These are phyloP conservation scores for Phoma sp. DNA, from an alignment of 2,329 filamentous ascomycete genomes.

Conservation along the genomic window DNA sequence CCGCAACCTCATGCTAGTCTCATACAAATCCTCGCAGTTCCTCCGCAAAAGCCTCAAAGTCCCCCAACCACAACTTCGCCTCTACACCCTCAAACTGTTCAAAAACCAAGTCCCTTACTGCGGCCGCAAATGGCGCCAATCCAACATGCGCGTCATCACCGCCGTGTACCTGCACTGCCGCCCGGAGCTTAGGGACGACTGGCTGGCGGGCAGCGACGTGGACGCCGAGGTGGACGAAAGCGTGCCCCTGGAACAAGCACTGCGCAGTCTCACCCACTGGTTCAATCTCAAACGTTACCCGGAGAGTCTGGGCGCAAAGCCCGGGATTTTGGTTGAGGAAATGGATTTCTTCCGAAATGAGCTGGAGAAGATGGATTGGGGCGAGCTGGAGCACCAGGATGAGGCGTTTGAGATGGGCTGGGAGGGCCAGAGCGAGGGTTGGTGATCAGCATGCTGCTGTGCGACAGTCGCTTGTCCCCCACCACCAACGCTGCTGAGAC, in stretches of 20 bases:
- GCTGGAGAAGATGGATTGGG: slow-evolving; percentile 58
- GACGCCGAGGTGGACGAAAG: slow-evolving; percentile 94
- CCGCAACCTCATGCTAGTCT: slow-evolving; percentile 88
- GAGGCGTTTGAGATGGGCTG: slow-evolving; percentile 28
- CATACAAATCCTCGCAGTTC: slow-evolving; percentile 93
- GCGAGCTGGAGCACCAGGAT: slow-evolving; percentile 36
- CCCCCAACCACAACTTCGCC: slow-evolving; percentile 82
- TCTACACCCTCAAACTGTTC: slow-evolving; percentile 97
- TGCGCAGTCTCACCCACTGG: slow-evolving; percentile 91
- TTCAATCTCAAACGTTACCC: slow-evolving; percentile 85
- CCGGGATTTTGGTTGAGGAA: slow-evolving; percentile 51
- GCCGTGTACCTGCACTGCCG: slow-evolving; percentile 93
- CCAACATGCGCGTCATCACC: slow-evolving; percentile 98
- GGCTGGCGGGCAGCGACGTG: slow-evolving; percentile 88
- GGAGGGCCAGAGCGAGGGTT: slow-evolving; percentile 40
- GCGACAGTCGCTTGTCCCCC: too few species aligned
- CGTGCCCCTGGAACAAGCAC: slow-evolving; percentile 86
- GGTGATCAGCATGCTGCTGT: slow-evolving; percentile 23
- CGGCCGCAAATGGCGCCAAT: slow-evolving; percentile 95
- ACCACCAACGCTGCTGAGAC: too few species aligned
- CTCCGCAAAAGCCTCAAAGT: slow-evolving; percentile 90
- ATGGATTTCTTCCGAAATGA: slow-evolving; percentile 57
- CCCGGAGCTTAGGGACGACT: slow-evolving; percentile 92
- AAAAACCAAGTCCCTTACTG: slow-evolving; percentile 99
- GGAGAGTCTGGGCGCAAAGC: slow-evolving; percentile 68